phyloP scores from a whole-genome alignment of 2,329 filamentous ascomycete genomes.

The Ramularia collo-cygni region DNA sequence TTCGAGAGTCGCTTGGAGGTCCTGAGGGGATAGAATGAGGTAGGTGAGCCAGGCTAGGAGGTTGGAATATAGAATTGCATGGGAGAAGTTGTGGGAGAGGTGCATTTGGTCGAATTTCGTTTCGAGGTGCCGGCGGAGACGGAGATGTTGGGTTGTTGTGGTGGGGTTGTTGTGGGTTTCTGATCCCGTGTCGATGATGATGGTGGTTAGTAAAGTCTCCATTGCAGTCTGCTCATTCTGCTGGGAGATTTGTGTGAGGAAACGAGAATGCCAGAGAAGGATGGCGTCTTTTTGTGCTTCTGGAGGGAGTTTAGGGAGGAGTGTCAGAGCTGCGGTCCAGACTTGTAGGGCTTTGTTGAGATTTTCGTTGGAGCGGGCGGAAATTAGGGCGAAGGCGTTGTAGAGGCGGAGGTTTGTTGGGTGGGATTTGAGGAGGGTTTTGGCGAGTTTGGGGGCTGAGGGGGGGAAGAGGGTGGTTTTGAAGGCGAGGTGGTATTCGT shows the following conservation, averaged over 20 bases:
- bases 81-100: constrained; percentile 41
- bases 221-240: constrained; percentile 31
- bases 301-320: constrained; percentile 40
- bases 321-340: constrained; percentile 59
- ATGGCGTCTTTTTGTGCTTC: constrained; percentile 33
- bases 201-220: constrained; percentile 31
- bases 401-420: constrained; percentile 63
- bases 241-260: constrained; percentile 59
- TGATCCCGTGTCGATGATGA: constrained; percentile 18
- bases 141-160: constrained; percentile 42
- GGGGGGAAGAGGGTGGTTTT: constrained; percentile 48
- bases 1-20: constrained; percentile 33
- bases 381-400: constrained; percentile 70
- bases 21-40: constrained; percentile 46
- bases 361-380: constrained; percentile 43
- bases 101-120: constrained; percentile 51
- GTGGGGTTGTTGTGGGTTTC: neutral
- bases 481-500: constrained; percentile 64
- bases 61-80: constrained; percentile 53
- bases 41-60: constrained; percentile 62
- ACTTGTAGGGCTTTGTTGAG: constrained; percentile 55
- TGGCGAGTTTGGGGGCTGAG: constrained; percentile 63
- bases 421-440: constrained; percentile 62
- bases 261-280: constrained; percentile 55
- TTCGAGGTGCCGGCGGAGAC: constrained; percentile 46